Evolutionary conservation across 1,284 basidiomycete species (phyloP).

Genomic region (Clitocybe nebularis): DNA sequence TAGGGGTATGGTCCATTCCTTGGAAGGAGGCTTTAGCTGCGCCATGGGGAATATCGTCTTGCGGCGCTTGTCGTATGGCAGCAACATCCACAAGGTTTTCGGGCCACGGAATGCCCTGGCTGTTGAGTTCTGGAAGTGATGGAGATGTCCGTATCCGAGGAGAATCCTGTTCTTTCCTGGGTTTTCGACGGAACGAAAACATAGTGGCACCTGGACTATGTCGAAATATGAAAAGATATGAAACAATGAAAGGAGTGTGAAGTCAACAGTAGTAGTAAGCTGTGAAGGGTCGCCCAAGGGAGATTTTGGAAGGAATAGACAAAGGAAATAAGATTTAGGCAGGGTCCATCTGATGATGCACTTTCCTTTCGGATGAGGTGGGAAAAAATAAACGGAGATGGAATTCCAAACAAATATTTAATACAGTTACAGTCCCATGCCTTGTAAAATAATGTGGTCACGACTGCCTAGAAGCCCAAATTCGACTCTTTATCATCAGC

Average conservation of each 20-base stretch:
- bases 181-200: slow-evolving; percentile 73
- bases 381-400: slow-evolving; percentile 18
- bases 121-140: slow-evolving; percentile 69
- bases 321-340: slow-evolving; percentile 2
- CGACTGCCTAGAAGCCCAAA: slow-evolving; percentile 26
- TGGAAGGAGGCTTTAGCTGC: slow-evolving; percentile 62
- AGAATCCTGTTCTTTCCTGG: slow-evolving; percentile 50
- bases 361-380: slow-evolving; percentile 15
- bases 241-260: slow-evolving; percentile 19
- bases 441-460: slow-evolving; percentile 22
- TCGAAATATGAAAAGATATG: slow-evolving; percentile 14
- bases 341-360: no score
- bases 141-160: slow-evolving; percentile 58
- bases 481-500: slow-evolving; percentile 24
- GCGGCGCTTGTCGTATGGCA: slow-evolving; percentile 47
- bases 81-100: slow-evolving; percentile 70
- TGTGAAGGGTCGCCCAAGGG: slow-evolving; percentile 19
- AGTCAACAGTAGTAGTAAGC: slow-evolving; percentile 14
- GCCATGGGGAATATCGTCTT: slow-evolving; percentile 47
- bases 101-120: slow-evolving; percentile 76
- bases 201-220: slow-evolving; percentile 32
- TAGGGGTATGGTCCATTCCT: slow-evolving; percentile 43
- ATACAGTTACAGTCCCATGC: slow-evolving; percentile 33
- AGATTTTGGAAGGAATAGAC: slow-evolving; percentile 17
- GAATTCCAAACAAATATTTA: slow-evolving; percentile 22